Evolutionary conservation across 1,284 basidiomycete species (phyloP), one percentile per base, ranked within the genome.

Genomic region (Trametes hirsuta): DNA sequence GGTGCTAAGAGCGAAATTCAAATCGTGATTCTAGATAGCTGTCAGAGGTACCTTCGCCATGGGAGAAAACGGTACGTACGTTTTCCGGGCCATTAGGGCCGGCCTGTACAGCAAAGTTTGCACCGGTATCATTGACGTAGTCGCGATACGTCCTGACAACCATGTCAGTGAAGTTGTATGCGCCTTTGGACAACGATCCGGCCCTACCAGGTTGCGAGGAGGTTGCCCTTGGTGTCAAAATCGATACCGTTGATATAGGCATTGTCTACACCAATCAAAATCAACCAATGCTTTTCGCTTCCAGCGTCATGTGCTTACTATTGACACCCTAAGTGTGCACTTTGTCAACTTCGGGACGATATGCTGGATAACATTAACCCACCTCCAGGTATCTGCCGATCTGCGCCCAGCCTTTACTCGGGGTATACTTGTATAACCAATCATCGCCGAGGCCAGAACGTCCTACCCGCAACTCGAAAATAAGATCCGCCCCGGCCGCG

Each of bases 81-180:
- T 80, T 80, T 59, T 79, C 78, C 9, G 79, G 79, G 4, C 79
- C 79, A 58, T 81, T 81, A 0, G 79, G 79, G 0, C 79, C 79
- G 8, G 79, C 78, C 66, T 81, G 68, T 14, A 79, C 75, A 14
- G 77, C 75, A 24, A 79, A 75, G 52, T 75, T 66, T 52, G 75
- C 68, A 8, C 76, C 76, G 8, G 71, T 76, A 53, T 79, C 78
- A 47, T 79, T 76, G 6, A 80, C 75, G 57, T 75, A 80, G 66
- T 79, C 78, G 5, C 78, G 74, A 57, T 80, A 81, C 14, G 77
- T 79, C 77, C 77, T 78, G 45, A 30, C 6, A 39, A 3, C 11
- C 14, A 30, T 12, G 4, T 48, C 10, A 40, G 47, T 30, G 8
- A 30, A 8, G 30, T 5, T 25, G 18, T 41, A 12, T 21, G 22